These are phyloP conservation scores for Tuber magnatum DNA, from an alignment of 495 filamentous ascomycete genomes.

Conservation along the genomic window DNA sequence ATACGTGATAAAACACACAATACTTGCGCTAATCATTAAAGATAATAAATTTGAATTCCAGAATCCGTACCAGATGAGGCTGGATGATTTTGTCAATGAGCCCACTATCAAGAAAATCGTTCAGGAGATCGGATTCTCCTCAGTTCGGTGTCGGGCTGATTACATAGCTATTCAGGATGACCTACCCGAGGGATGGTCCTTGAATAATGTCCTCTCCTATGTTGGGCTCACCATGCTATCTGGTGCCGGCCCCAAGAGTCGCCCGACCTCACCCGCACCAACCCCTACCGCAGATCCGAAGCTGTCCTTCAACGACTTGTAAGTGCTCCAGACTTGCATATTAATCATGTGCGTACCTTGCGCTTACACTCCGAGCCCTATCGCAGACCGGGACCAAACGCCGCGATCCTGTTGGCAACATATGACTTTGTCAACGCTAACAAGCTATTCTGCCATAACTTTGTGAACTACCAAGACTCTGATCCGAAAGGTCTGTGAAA, in stretches of 20 bases:
- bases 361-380: not conserved
- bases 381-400: conserved; percentile 65
- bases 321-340: conserved; percentile 38
- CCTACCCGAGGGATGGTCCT: conserved; percentile 79
- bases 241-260: conserved; percentile 55
- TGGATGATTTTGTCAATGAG: conserved; percentile 98
- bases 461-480: conserved; percentile 55
- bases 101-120: conserved; percentile 74
- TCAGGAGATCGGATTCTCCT: conserved; percentile 62
- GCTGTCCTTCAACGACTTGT: conserved; percentile 64
- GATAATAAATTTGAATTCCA: conserved; percentile 98
- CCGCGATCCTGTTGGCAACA: conserved; percentile 69
- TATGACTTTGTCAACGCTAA: conserved; percentile 94
- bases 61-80: conserved; percentile 86
- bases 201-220: conserved; percentile 60
- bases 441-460: conserved; percentile 84
- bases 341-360: not conserved
- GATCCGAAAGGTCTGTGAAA: conserved; percentile 54
- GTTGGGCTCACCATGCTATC: conserved; percentile 72
- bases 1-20: not conserved
- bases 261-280: conserved; percentile 50
- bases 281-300: conserved; percentile 66
- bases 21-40: conserved; percentile 19
- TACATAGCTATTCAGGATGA: conserved; percentile 92
- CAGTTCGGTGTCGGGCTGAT: conserved; percentile 56